Evolutionary conservation across 768 basidiomycete genomes (phyloP).

Genomic region (Collybia nuda): DNA sequence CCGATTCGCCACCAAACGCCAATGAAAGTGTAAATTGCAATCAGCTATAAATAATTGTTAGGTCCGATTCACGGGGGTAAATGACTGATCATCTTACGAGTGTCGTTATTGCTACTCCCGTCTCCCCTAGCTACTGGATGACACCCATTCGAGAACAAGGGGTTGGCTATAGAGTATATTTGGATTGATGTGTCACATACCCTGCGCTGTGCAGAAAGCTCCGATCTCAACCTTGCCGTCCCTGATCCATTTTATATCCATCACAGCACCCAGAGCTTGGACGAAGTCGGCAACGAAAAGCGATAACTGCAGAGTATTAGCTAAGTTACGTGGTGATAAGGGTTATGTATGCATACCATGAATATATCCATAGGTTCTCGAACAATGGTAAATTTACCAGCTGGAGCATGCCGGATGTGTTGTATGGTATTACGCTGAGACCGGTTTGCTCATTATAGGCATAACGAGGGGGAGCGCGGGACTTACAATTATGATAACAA

Average conservation of each 20-base stretch:
- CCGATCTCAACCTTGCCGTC: slow-evolving; percentile 30
- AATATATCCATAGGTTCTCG: slow-evolving; percentile 38
- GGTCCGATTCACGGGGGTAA: neutral
- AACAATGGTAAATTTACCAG: slow-evolving; percentile 22
- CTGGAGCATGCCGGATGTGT: slow-evolving; percentile 17
- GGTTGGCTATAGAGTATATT: too few species aligned
- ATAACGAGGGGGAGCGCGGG: neutral
- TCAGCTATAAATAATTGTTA: slow-evolving; percentile 19
- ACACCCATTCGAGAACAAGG: slow-evolving; percentile 20
- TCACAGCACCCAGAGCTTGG: slow-evolving; percentile 35
- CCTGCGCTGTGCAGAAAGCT: slow-evolving; percentile 35
- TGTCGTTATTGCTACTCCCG: slow-evolving; percentile 38
- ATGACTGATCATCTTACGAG: slow-evolving; percentile 26
- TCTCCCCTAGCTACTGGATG: slow-evolving; percentile 41
- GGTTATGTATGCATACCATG: slow-evolving; percentile 26
- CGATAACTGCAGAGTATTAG: slow-evolving; percentile 16
- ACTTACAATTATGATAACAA: slow-evolving; percentile 28
- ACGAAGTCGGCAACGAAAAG: slow-evolving; percentile 31
- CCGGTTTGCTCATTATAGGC: neutral
- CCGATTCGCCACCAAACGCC: slow-evolving; percentile 34
- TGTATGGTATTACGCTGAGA: slow-evolving; percentile 26
- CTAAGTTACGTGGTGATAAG: neutral
- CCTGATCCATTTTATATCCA: slow-evolving; percentile 36
- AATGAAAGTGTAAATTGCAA: slow-evolving; percentile 41
- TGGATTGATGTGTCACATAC: slow-evolving; percentile 10